A percentile compares a stretch with the other conserved stretches of the same genome.
Evolutionary conservation across 805 yeast genomes (phyloP).

Genomic region (Jamesozyma lodderae): DNA sequence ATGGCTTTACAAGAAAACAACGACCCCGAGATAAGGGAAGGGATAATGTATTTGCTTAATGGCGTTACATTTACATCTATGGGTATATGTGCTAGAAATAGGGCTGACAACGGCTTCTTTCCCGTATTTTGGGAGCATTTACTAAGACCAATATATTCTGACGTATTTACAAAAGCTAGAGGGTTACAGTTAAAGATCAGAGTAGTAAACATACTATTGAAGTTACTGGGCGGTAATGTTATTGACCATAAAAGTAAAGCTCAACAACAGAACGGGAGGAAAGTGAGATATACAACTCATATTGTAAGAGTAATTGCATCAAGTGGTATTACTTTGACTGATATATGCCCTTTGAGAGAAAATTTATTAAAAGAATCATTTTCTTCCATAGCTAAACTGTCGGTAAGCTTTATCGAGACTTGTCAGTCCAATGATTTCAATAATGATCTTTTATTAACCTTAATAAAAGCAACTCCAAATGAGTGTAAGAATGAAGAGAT

Average conservation of each 20-base stretch:
- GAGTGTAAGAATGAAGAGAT: not conserved
- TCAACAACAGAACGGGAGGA: not conserved
- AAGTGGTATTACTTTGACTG: constrained; percentile 13
- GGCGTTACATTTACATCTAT: constrained; percentile 13
- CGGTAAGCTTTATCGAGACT: not conserved
- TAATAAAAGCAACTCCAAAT: constrained; percentile 7
- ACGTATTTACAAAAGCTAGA: constrained; percentile 2
- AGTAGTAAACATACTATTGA: not conserved
- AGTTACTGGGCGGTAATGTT: not conserved
- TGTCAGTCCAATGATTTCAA: too few relatives aligned
- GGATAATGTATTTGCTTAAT: constrained; percentile 13
- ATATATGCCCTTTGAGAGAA: constrained; percentile 12
- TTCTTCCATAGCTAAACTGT: not conserved
- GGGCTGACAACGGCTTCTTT: constrained; percentile 4
- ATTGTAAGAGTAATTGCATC: constrained; percentile 22
- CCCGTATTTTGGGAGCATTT: constrained; percentile 10
- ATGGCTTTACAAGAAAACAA: constrained; percentile 3
- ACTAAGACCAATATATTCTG: constrained; percentile 12
- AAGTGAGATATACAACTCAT: not conserved
- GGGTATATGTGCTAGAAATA: constrained; percentile 4
- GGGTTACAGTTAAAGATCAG: constrained; percentile 5
- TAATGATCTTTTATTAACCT: not conserved
- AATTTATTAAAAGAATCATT: not conserved
- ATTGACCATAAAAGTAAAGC: too few relatives aligned
- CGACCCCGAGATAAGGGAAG: constrained; percentile 8